Evolutionary conservation across 1,284 basidiomycete genomes (phyloP).

Genomic region (Leccinum subspadiceum): DNA sequence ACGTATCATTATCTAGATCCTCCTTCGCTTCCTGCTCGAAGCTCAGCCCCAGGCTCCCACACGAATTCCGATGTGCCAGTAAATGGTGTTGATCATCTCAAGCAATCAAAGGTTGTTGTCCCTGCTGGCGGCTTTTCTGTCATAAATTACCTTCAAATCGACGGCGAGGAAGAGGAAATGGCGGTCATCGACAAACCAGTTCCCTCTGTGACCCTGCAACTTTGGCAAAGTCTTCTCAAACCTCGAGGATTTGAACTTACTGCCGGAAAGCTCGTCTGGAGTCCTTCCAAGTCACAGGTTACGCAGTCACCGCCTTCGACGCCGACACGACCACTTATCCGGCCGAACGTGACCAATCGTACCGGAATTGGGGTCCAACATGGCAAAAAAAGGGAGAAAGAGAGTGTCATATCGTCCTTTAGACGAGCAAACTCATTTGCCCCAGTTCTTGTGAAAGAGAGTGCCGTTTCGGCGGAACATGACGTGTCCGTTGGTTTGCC

Average conservation of each 20-base stretch:
- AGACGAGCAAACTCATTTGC: conserved; percentile 58
- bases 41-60: conserved; percentile 18
- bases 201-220: conserved; percentile 56
- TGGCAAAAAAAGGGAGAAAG: conserved; percentile 22
- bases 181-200: conserved; percentile 52
- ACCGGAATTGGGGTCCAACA: conserved; percentile 2
- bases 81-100: conserved; percentile 5
- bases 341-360: background rate
- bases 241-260: conserved; percentile 61
- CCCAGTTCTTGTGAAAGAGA: conserved; percentile 31
- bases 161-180: conserved; percentile 44
- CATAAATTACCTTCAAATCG: conserved; percentile 18
- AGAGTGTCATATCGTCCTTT: conserved; percentile 54
- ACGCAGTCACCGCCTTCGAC: conserved; percentile 14
- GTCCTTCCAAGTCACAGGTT: conserved; percentile 26
- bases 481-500: conserved; percentile 24
- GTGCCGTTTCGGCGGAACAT: conserved; percentile 43
- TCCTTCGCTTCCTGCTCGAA: conserved; percentile 11
- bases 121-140: conserved; percentile 26
- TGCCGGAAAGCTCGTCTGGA: conserved; percentile 53
- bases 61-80: conserved; percentile 12
- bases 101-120: conserved; percentile 3
- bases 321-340: conserved; percentile 11
- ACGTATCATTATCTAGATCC: conserved; percentile 18
- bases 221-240: conserved; percentile 66